Conservation (phyloP, 148 eudicot genomes). For the Nyssa sinensis region DNA sequence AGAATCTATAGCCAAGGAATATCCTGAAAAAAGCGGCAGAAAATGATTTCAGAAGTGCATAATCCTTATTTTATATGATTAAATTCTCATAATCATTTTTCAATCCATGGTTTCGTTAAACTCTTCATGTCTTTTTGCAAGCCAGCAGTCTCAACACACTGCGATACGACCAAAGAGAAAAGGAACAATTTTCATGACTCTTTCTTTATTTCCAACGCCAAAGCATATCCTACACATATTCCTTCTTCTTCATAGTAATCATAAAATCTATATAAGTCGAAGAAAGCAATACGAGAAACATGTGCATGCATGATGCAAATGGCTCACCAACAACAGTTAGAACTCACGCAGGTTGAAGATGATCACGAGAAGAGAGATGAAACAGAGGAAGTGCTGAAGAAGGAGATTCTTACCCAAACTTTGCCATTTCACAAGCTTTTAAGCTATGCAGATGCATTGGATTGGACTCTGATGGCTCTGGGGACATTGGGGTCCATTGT, state of each 20-base stretch:
- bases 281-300: neutral
- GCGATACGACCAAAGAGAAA: neutral
- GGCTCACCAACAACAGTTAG: neutral
- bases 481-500: slow-evolving; percentile 43
- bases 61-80: no score
- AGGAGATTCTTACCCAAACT: neutral
- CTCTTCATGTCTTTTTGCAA: neutral
- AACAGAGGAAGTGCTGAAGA: slow-evolving; percentile 5
- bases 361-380: slow-evolving; percentile 13
- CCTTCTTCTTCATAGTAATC: neutral
- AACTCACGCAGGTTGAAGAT: slow-evolving; percentile 4
- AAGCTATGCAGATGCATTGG: slow-evolving; percentile 46
- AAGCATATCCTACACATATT: neutral
- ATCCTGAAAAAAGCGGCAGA: neutral
- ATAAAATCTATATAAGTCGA: neutral
- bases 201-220: neutral
- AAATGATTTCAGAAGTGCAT: no score
- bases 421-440: slow-evolving; percentile 38
- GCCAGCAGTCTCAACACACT: neutral
- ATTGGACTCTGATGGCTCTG: slow-evolving; percentile 42
- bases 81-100: no score
- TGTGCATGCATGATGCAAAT: slow-evolving; percentile 1
- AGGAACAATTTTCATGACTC: neutral
- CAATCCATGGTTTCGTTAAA: no score
- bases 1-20: neutral